These are phyloP conservation scores for Chaetoscypha palmicola DNA, from an alignment of 2,329 filamentous ascomycete species.

Conservation along the genomic window DNA sequence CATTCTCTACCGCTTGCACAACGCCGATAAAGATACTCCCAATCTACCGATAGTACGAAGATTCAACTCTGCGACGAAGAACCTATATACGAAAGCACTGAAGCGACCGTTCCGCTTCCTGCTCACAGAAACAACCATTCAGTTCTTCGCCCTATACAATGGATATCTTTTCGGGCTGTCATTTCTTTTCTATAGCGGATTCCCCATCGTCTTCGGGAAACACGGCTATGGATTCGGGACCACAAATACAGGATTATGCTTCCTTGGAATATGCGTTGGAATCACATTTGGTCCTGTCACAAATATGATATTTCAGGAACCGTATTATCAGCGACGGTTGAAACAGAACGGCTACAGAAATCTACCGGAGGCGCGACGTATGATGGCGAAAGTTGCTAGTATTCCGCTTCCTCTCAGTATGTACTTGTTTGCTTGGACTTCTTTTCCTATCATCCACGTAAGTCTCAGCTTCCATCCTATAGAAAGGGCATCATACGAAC, in stretches of 20 bases:
- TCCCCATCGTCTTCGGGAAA: slow-evolving; percentile 40
- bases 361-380: slow-evolving; percentile 37
- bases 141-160: slow-evolving; percentile 54
- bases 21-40: background rate
- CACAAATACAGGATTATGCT: slow-evolving; percentile 35
- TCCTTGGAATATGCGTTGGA: slow-evolving; percentile 33
- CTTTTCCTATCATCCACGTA: slow-evolving; percentile 14
- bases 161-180: slow-evolving; percentile 52
- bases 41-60: background rate
- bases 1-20: background rate
- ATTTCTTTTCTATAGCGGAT: slow-evolving; percentile 35
- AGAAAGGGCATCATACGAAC: no score
- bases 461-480: background rate
- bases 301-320: slow-evolving; percentile 32
- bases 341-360: slow-evolving; percentile 31
- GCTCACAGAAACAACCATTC: slow-evolving; percentile 50
- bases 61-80: background rate
- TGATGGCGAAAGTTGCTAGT: slow-evolving; percentile 35
- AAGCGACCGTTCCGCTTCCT: slow-evolving; percentile 45
- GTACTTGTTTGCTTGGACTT: slow-evolving; percentile 35
- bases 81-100: slow-evolving; percentile 8
- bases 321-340: slow-evolving; percentile 35
- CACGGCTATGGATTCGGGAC: slow-evolving; percentile 36
- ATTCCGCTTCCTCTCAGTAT: slow-evolving; percentile 31
- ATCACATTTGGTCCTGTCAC: slow-evolving; percentile 36